phyloP scores from a whole-genome alignment of 371 early-diverging fungal species.

The Dipsacomyces acuminosporus region DNA sequence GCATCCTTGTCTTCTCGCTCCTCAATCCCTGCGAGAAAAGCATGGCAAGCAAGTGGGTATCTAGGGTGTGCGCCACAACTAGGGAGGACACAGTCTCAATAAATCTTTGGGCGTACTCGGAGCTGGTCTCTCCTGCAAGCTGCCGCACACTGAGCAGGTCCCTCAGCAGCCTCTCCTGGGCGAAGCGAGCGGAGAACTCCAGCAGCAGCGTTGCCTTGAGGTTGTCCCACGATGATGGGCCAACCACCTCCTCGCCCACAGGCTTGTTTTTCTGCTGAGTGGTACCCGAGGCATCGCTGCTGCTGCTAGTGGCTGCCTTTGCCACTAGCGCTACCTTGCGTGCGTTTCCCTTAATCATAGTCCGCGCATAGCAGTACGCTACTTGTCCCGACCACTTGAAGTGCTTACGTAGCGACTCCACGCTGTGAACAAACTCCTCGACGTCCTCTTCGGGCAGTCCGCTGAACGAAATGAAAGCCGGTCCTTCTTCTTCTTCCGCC shows the following conservation, averaged over 20 bases:
- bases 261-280: conserved; percentile 15
- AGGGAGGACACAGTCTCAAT: conserved; percentile 16
- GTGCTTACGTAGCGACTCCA: conserved; percentile 40
- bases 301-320: neutral
- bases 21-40: conserved; percentile 31
- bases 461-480: conserved; percentile 42
- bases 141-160: conserved; percentile 30
- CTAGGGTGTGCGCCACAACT: conserved; percentile 26
- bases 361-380: conserved; percentile 40
- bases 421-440: conserved; percentile 37
- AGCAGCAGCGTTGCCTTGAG: conserved; percentile 26
- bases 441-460: conserved; percentile 38
- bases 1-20: conserved; percentile 31
- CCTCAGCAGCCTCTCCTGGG: conserved; percentile 24
- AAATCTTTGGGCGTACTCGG: conserved; percentile 39
- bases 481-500: conserved; percentile 38
- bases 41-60: conserved; percentile 22
- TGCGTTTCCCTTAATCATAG: conserved; percentile 40
- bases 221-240: conserved; percentile 39
- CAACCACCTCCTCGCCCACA: conserved; percentile 33
- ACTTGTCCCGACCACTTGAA: conserved; percentile 47
- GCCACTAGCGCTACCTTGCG: conserved; percentile 19
- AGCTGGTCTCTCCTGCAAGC: conserved; percentile 34
- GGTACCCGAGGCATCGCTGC: neutral
- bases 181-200: conserved; percentile 29